Percentiles rank a stretch among this genome's conserved stretches.
phyloP scores from a whole-genome alignment of 1,284 basidiomycete species.

The Fomitopsis palustris region DNA sequence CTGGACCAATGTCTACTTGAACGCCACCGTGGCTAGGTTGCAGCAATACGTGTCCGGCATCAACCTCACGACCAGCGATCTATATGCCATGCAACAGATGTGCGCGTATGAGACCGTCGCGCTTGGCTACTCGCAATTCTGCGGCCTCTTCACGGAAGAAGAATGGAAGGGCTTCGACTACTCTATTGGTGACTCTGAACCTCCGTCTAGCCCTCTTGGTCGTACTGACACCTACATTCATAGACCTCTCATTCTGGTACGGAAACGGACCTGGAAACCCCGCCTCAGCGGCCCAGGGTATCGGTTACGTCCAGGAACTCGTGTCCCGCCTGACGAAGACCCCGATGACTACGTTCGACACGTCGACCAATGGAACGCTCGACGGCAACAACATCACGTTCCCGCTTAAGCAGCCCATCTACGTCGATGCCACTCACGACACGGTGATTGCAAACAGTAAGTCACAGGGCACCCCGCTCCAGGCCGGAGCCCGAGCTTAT shows the following conservation, averaged over 20 bases:
- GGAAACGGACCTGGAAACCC: constrained; percentile 53
- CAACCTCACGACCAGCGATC: constrained; percentile 43
- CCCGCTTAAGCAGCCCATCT: constrained; percentile 59
- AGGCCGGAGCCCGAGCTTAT: not conserved
- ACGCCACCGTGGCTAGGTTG: constrained; percentile 45
- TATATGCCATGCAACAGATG: constrained; percentile 45
- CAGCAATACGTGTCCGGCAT: constrained; percentile 44
- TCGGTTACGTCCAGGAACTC: constrained; percentile 60
- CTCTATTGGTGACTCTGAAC: constrained; percentile 29
- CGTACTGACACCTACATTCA: not conserved
- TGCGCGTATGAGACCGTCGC: constrained; percentile 70
- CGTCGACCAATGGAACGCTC: constrained; percentile 54
- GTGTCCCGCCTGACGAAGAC: constrained; percentile 47
- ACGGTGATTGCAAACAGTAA: constrained; percentile 38
- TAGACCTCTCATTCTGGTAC: constrained; percentile 47
- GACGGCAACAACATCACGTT: constrained; percentile 51
- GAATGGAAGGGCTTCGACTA: constrained; percentile 69
- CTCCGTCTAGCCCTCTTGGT: too few species aligned
- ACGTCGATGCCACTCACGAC: constrained; percentile 54
- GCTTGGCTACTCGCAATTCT: constrained; percentile 53
- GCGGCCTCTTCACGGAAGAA: constrained; percentile 58
- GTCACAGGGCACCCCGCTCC: constrained; percentile 6
- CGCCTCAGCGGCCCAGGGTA: constrained; percentile 52
- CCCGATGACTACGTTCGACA: constrained; percentile 46
- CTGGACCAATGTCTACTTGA: constrained; percentile 55